Percentiles rank a stretch among this genome's conserved stretches.
phyloP scores from a whole-genome alignment of 768 basidiomycete genomes.

The Leccinum variicolor region DNA sequence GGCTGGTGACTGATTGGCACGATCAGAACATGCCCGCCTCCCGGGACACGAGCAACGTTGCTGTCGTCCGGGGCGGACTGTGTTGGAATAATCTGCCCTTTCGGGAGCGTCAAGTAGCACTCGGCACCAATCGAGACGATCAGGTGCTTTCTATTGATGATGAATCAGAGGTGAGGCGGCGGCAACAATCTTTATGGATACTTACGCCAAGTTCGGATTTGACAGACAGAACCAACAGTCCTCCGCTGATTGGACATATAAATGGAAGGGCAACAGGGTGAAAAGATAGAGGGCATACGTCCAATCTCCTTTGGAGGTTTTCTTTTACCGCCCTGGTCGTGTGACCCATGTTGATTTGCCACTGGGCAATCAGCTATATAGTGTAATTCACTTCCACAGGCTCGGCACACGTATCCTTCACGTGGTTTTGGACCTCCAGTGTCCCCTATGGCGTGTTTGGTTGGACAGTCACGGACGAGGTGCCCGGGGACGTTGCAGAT shows the following conservation, averaged over 20 bases:
- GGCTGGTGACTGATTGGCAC: constrained; percentile 94
- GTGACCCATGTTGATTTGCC: constrained; percentile 48
- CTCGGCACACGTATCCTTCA: constrained; percentile 85
- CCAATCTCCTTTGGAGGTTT: constrained; percentile 72
- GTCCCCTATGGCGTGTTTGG: constrained; percentile 71
- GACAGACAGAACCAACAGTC: constrained; percentile 99
- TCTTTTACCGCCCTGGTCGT: constrained; percentile 34
- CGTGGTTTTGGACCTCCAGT: constrained; percentile 82
- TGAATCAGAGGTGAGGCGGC: constrained; percentile 8
- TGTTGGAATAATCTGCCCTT: constrained; percentile 90
- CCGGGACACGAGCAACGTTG: constrained; percentile 60
- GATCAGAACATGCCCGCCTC: constrained; percentile 94
- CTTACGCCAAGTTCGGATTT: constrained; percentile 86
- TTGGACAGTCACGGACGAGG: constrained; percentile 86
- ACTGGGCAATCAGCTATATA: constrained; percentile 85
- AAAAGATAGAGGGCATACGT: constrained; percentile 51
- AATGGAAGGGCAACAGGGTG: not conserved
- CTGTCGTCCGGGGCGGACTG: constrained; percentile 47
- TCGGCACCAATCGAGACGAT: constrained; percentile 92
- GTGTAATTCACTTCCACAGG: constrained; percentile 85
- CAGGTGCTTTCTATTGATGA: constrained; percentile 73
- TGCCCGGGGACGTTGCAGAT: constrained; percentile 86
- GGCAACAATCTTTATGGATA: constrained; percentile 10
- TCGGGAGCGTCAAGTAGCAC: constrained; percentile 94
- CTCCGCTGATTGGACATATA: constrained; percentile 51